phyloP scores from a whole-genome alignment of 257 asterid genomes.

The Leptodermis oblonga region DNA sequence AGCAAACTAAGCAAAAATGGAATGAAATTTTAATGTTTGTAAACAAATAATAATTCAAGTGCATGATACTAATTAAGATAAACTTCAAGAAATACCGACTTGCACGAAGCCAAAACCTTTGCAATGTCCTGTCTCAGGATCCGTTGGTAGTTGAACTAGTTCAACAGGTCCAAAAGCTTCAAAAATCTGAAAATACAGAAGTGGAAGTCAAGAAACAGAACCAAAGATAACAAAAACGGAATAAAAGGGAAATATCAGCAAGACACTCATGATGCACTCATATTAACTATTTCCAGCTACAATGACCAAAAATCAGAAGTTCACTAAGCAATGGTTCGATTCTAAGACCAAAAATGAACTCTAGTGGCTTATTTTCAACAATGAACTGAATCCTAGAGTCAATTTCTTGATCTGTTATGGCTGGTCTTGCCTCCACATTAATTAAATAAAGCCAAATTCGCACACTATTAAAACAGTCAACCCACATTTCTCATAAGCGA shows the following conservation, averaged over 20 bases:
- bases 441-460: neutral
- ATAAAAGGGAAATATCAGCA: neutral
- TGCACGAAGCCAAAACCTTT: conserved; percentile 99
- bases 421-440: neutral
- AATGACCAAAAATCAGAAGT: neutral
- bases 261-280: neutral
- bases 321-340: neutral
- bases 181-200: conserved; percentile 51
- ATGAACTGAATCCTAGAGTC: neutral
- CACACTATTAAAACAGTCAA: neutral
- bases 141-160: conserved; percentile 97
- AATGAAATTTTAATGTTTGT: conserved; percentile 7
- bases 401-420: neutral
- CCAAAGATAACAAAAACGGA: neutral
- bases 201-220: conserved; percentile 1
- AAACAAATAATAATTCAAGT: neutral
- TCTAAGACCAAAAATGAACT: neutral
- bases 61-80: neutral
- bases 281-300: neutral
- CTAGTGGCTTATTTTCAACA: neutral
- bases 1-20: conserved; percentile 47
- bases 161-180: conserved; percentile 99
- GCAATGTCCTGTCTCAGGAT: conserved; percentile 99
- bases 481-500: neutral
- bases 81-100: conserved; percentile 47